Percentiles rank a stretch among this genome's conserved stretches.
These are phyloP conservation scores for Phialophora tarda DNA, from an alignment of 2,329 filamentous ascomycete species.

Conservation along the genomic window DNA sequence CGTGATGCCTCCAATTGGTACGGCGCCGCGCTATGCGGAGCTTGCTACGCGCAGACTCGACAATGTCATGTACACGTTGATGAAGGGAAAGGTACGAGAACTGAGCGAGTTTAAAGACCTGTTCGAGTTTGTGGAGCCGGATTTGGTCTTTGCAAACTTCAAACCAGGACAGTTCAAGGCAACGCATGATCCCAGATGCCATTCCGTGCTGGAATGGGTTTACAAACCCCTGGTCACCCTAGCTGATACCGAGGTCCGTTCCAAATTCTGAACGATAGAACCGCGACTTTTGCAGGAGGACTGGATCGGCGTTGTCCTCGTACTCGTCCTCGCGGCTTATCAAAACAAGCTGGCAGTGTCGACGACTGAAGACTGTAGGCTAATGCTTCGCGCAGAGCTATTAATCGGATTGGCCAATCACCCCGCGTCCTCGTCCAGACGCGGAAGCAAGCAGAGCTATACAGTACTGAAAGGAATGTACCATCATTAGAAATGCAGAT, in stretches of 20 bases:
- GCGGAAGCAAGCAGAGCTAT: not conserved
- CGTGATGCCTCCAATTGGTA: constrained; percentile 24
- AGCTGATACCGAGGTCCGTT: not conserved
- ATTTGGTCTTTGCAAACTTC: constrained; percentile 21
- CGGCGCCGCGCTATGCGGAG: constrained; percentile 16
- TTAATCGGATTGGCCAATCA: not conserved
- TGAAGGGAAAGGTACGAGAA: constrained; percentile 23
- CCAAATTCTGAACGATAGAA: not conserved
- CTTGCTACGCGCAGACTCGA: constrained; percentile 21
- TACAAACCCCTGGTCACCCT: constrained; percentile 12
- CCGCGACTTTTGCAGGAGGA: not conserved
- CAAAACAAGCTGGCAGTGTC: not conserved
- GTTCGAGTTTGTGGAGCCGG: constrained; percentile 17
- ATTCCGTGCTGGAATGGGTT: constrained; percentile 23
- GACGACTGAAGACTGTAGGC: not conserved
- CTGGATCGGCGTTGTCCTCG: not conserved
- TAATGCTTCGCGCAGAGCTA: not conserved
- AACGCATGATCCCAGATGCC: constrained; percentile 27
- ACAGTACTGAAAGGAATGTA: not conserved
- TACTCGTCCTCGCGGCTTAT: not conserved
- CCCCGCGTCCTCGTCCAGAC: not conserved
- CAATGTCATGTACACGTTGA: constrained; percentile 27
- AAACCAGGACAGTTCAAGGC: constrained; percentile 21
- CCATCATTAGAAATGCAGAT: not conserved
- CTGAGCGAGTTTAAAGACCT: constrained; percentile 23